These are phyloP conservation scores for Poa annua DNA, from an alignment of 176 grass and related monocot genomes.

Conservation along the genomic window DNA sequence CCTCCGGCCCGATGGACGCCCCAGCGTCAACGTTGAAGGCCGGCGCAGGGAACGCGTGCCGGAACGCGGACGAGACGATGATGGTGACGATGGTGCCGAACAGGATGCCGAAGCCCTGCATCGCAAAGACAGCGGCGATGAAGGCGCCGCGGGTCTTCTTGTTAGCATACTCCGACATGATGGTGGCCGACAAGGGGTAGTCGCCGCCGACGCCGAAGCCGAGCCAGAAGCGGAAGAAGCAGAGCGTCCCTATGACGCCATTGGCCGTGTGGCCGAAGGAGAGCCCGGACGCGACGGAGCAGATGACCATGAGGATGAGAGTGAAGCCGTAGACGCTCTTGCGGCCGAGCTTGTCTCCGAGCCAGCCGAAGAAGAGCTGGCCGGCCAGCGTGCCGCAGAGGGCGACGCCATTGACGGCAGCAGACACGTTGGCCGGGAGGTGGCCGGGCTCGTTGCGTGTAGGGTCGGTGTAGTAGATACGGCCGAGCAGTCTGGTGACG, in stretches of 20 bases:
- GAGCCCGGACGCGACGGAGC: constrained; percentile 60
- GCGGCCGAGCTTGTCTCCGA: constrained; percentile 65
- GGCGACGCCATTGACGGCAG: constrained; percentile 65
- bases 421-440: constrained; percentile 8
- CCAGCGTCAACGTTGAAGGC: constrained; percentile 25
- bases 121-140: constrained; percentile 88
- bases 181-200: constrained; percentile 69
- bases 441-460: constrained; percentile 22
- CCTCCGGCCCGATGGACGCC: constrained; percentile 46
- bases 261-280: constrained; percentile 55
- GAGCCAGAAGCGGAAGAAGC: constrained; percentile 89
- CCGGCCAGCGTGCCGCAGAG: constrained; percentile 75
- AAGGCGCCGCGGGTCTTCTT: constrained; percentile 79
- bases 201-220: constrained; percentile 84
- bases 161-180: constrained; percentile 86
- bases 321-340: constrained; percentile 58
- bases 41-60: constrained; percentile 45
- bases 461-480: constrained; percentile 73
- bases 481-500: constrained; percentile 68
- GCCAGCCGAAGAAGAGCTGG: constrained; percentile 80
- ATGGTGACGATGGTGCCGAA: constrained; percentile 58
- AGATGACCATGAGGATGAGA: constrained; percentile 71
- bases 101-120: constrained; percentile 86
- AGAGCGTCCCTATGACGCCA: constrained; percentile 54
- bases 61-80: constrained; percentile 56